A percentile compares a stretch with the other conserved stretches of the same genome.
phyloP scores from a whole-genome alignment of 257 asterid species.

The Plantago major region DNA sequence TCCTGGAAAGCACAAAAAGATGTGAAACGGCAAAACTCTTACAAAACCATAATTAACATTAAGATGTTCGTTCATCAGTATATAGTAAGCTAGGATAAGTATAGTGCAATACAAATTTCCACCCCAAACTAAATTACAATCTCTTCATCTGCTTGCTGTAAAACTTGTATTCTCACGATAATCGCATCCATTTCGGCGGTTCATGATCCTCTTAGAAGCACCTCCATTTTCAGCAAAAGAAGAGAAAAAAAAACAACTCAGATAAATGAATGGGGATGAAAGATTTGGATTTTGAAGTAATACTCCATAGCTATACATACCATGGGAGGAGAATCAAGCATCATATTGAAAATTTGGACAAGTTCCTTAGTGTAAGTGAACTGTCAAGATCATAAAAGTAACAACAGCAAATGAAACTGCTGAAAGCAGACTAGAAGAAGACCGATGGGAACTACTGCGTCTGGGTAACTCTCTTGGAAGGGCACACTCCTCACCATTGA shows the following conservation, averaged over 20 bases:
- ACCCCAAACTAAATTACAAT: slow-evolving; percentile 10
- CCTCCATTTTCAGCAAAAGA: slow-evolving; percentile 9
- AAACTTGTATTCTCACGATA: neutral
- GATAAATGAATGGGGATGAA: neutral
- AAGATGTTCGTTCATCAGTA: neutral
- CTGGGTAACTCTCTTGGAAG: slow-evolving; percentile 54
- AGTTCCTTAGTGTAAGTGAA: slow-evolving; percentile 31
- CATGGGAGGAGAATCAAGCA: slow-evolving; percentile 5
- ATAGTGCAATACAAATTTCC: neutral
- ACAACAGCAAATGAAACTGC: slow-evolving; percentile 33
- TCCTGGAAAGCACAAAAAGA: neutral
- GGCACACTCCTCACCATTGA: slow-evolving; percentile 94
- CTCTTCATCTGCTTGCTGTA: slow-evolving; percentile 4
- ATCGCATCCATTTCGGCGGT: neutral
- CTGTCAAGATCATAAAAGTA: slow-evolving; percentile 40
- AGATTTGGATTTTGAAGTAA: neutral
- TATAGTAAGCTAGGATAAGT: slow-evolving; percentile 3
- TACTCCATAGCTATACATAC: neutral
- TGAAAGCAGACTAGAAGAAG: slow-evolving; percentile 24
- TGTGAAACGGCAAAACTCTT: slow-evolving; percentile 3
- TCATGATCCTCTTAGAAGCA: neutral
- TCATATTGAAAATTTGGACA: neutral
- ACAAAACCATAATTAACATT: slow-evolving; percentile 2
- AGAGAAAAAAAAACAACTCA: neutral
- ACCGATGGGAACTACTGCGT: slow-evolving; percentile 15